A percentile compares a stretch with the other conserved stretches of the same genome.
phyloP scores from a whole-genome alignment of 2,329 filamentous ascomycete genomes.

The Paraconiothyrium sp. region DNA sequence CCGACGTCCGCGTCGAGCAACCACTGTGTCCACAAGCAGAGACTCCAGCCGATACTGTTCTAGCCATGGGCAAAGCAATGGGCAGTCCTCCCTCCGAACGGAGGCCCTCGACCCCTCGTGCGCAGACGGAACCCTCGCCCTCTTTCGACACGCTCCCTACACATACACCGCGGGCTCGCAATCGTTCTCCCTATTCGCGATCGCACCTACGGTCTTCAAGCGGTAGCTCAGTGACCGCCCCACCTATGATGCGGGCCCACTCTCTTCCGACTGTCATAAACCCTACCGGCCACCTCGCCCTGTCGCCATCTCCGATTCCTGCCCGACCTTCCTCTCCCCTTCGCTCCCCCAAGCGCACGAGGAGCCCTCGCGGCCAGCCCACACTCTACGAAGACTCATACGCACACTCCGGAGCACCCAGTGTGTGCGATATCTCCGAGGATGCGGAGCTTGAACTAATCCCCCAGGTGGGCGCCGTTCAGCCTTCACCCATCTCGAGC shows the following conservation, averaged over 20 bases:
- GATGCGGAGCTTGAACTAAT: conserved; percentile 60
- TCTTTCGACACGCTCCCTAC: conserved; percentile 38
- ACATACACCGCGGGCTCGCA: conserved; percentile 50
- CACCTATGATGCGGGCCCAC: conserved; percentile 59
- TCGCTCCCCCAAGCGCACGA: conserved; percentile 55
- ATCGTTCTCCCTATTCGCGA: conserved; percentile 59
- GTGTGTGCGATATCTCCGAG: conserved; percentile 57
- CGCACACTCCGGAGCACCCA: conserved; percentile 42
- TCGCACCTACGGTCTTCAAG: conserved; percentile 58
- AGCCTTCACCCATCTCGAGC: conserved; percentile 31
- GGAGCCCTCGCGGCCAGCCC: conserved; percentile 44
- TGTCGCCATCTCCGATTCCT: conserved; percentile 46
- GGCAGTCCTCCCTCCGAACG: conserved; percentile 37
- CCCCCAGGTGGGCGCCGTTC: conserved; percentile 43
- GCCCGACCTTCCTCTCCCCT: conserved; percentile 50
- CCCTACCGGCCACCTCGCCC: conserved; percentile 40
- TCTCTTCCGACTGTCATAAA: conserved; percentile 56
- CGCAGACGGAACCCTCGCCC: conserved; percentile 51
- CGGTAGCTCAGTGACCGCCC: conserved; percentile 51
- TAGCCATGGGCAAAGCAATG: conserved; percentile 35
- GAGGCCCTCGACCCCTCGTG: conserved; percentile 48
- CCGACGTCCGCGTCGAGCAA: background rate
- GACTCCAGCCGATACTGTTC: background rate
- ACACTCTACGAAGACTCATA: conserved; percentile 38
- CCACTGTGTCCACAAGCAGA: background rate